Base-by-base conservation (phyloP, 371 early-diverging fungal species). In the Mortierella sp. region DNA sequence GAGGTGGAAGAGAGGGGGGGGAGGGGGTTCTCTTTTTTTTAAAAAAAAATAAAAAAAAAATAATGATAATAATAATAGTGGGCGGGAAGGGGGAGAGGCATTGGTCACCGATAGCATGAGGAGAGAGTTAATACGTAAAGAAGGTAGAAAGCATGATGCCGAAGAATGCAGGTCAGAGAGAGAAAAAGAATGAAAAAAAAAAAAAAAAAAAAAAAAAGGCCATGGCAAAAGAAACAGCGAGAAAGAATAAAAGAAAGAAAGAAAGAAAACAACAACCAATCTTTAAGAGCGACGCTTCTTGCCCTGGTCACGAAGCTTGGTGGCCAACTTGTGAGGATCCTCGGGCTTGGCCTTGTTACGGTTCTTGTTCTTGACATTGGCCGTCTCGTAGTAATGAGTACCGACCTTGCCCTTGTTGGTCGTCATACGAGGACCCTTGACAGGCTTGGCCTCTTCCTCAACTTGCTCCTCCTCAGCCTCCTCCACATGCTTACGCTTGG, bases 291-390 rank as follows among this genome's bases (percentile, higher is more conserved):
- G 75, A 63, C 79, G 76, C 63, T 77, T 76, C 70, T 68, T 73
- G 71, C 79, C 79, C 74, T 74, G 76, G 63, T 81, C 79, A 26
- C 74, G 66, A 21, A 82, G 68, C 46, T 70, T 75, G 30, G 80
- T 82, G 23, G 75, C 76, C 43, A 82, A 61, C 68, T 82, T 82
- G 53, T 80, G 70, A n/a, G 72, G 75, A 65, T 90, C 92, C 74
- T 89, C 86, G 28, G 92, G 93, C 71, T 86, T 89, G 57, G 75
- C 82, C 80, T 93, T 94, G 80, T 90, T 92, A 56, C 94, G 87
- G 83, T 94, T 95, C 80, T 88, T 87, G 84, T 96, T 96, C 89
- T 97, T 97, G 77, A 97, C 93, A 77, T 97, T 97, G 74, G 95
- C 96, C 1, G 87, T 86, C 63, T 93, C 92, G 71, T 97, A 97